Base-by-base conservation (phyloP, 129 eudicot species). In the Calendula officinalis region DNA sequence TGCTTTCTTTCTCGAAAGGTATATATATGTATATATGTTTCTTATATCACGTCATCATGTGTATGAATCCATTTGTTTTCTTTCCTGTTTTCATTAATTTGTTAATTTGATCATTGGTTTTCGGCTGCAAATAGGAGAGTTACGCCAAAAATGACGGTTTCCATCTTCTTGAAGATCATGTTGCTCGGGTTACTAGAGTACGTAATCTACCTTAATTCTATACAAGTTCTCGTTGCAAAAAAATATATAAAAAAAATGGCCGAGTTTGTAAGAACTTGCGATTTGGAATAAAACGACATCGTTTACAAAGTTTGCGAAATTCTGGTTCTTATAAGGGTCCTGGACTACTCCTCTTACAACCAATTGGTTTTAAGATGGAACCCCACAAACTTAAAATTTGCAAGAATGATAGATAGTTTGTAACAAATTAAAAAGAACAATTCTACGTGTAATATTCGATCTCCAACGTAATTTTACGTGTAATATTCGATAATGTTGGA, bases 131-230 rank as follows among this genome's bases (percentile, higher is more conserved):
- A 70, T 77, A 82, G 88, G 82, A 82, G 72, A 68, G 73, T 63
- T 57, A 70, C 84, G 62, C 88, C 82, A 62, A 72, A 82, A 68
- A 82, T 82, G 87, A 74, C 87, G 10, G 37, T 78, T 41, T 62
- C 83, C 60, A 67, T 78, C 49, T 82, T 82, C 73, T 11, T 75
- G 11, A 80, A 82, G 76, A 78, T 82, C 44, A 57, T 82, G 79
- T 38, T 67, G 6, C 62, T 82, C 62, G 88, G 79, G 39, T 50
- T 82, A n/a, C 76, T 82, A 43, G 88, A 82, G 88, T 82, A 66
- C 45, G 50, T 60, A 27, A 39, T 16, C 48, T 34, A 38, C 55
- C n/a, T n/a, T n/a, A n/a, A 57, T 13, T 32, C 5, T 40, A 39
- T 53, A 9, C 30, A 22, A 22, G 30, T 40, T 16, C 2, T 51